A percentile compares a stretch with the other conserved stretches of the same genome.
phyloP scores from a whole-genome alignment of 2,329 filamentous ascomycete genomes.

The Aureobasidium vineae region DNA sequence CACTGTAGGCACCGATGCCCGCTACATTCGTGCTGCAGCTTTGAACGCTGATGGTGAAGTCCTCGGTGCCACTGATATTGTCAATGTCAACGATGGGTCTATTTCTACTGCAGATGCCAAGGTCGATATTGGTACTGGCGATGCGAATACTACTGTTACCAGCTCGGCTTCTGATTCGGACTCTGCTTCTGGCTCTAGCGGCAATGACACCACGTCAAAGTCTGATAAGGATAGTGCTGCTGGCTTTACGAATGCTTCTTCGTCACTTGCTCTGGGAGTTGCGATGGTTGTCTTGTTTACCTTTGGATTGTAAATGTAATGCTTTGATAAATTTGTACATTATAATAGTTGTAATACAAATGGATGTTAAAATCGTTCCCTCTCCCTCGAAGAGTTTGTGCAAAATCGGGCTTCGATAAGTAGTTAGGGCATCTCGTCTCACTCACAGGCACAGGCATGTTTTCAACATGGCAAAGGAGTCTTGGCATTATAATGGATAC shows the following conservation, averaged over 20 bases:
- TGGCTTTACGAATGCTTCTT: conserved; percentile 3
- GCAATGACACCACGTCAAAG: neutral
- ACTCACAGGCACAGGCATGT: neutral
- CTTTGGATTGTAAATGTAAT: conserved; percentile 2
- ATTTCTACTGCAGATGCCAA: neutral
- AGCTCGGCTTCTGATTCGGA: conserved; percentile 15
- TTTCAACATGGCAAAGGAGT: neutral
- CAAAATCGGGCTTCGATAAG: neutral
- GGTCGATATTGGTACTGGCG: conserved; percentile 22
- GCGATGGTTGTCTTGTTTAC: conserved; percentile 13
- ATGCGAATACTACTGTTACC: conserved; percentile 11
- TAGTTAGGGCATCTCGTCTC: neutral
- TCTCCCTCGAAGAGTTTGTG: neutral
- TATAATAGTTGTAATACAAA: neutral
- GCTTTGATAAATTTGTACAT: neutral
- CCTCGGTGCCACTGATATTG: conserved; percentile 26
- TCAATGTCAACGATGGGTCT: conserved; percentile 29
- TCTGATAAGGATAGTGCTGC: conserved; percentile 1
- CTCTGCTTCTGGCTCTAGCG: neutral
- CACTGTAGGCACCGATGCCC: conserved; percentile 22
- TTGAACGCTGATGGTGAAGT: conserved; percentile 30
- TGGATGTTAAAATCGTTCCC: neutral
- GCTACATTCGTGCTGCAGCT: conserved; percentile 31
- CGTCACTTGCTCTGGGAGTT: conserved; percentile 14
- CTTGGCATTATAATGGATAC: neutral